These are phyloP conservation scores for Oenanthe sinensis DNA, from an alignment of 129 eudicot genomes.

Conservation along the genomic window DNA sequence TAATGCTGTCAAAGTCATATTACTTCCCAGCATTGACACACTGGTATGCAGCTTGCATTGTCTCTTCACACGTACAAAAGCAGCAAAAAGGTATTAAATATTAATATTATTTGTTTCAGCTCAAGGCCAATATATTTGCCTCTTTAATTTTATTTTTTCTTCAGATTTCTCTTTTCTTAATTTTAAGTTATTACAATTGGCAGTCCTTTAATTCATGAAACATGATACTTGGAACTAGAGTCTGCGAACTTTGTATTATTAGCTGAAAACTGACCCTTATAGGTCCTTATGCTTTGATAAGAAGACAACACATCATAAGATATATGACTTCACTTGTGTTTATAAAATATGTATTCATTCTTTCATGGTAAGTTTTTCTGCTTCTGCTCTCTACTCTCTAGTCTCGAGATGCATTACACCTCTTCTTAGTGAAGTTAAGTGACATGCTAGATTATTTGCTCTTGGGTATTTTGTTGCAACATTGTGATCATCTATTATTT, in stretches of 20 bases:
- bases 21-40: constrained; percentile 51
- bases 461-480: not conserved
- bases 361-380: not conserved
- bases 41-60: constrained; percentile 66
- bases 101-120: not conserved
- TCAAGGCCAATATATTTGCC: not conserved
- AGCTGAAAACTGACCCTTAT: not conserved
- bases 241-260: not conserved
- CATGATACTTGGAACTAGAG: not conserved
- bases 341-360: not conserved
- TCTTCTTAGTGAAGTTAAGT: not conserved
- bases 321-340: not conserved
- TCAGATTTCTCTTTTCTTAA: not conserved
- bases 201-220: not conserved
- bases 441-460: not conserved
- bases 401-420: not conserved
- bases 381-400: not conserved
- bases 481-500: not conserved
- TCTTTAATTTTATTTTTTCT: not conserved
- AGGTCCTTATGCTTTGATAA: not conserved
- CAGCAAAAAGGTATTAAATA: constrained; percentile 49
- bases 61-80: constrained; percentile 39
- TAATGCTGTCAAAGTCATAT: constrained; percentile 32
- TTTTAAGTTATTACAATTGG: not conserved
- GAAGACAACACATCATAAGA: not conserved